Percentiles rank a stretch among this genome's conserved stretches.
These are phyloP conservation scores for Ophiosphaerella narmari DNA, from an alignment of 2,329 filamentous ascomycete genomes.

Conservation along the genomic window DNA sequence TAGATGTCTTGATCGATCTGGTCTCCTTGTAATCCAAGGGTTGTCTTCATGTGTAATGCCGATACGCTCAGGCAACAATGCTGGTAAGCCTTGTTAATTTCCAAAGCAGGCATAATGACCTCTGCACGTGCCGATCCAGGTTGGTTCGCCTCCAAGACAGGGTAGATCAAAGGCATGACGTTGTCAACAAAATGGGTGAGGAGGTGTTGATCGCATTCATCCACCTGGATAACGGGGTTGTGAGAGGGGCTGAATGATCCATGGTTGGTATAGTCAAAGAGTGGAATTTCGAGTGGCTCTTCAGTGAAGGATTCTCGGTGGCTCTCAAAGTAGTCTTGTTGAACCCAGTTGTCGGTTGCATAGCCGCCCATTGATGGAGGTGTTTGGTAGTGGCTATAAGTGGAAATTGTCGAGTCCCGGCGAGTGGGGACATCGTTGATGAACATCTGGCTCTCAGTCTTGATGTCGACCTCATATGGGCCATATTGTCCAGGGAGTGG, in stretches of 20 bases:
- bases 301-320: conserved; percentile 68
- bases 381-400: conserved; percentile 87
- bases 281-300: conserved; percentile 69
- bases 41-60: conserved; percentile 88
- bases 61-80: conserved; percentile 95
- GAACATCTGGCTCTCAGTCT: conserved; percentile 92
- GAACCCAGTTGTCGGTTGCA: conserved; percentile 72
- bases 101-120: conserved; percentile 83
- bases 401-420: conserved; percentile 84
- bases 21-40: conserved; percentile 67
- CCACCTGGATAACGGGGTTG: conserved; percentile 78
- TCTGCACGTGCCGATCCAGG: conserved; percentile 80
- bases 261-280: conserved; percentile 80
- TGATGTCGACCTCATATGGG: conserved; percentile 93
- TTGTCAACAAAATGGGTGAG: conserved; percentile 89
- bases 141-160: conserved; percentile 87
- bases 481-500: conserved; percentile 65
- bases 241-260: conserved; percentile 63
- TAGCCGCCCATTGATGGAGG: conserved; percentile 74
- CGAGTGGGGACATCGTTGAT: conserved; percentile 87
- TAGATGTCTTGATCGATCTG: conserved; percentile 89
- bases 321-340: conserved; percentile 71
- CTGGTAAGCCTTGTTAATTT: conserved; percentile 89
- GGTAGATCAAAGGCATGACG: conserved; percentile 87
- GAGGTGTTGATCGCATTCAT: conserved; percentile 83